Base-by-base conservation (phyloP, 345 rosid genomes). In the Dimocarpus longan region DNA sequence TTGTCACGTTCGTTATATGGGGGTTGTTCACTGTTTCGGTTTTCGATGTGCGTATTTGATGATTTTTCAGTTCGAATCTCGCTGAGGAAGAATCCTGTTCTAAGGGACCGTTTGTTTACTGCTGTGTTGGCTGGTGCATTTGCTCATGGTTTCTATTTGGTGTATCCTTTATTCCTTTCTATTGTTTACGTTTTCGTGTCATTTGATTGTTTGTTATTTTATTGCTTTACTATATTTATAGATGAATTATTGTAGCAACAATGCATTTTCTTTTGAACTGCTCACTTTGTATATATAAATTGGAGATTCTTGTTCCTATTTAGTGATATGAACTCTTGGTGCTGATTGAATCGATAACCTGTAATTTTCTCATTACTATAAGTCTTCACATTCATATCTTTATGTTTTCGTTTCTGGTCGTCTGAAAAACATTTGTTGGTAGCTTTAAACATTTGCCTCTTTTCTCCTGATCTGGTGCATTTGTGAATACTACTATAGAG, bases 111-210 rank as follows among this genome's bases (percentile, higher is more conserved):
- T 56, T 81, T 96, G 87, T 96, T 94, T 73, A 87, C 91, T 32
- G 82, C 86, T 54, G 97, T 90, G 39, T 85, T 96, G 82, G 97
- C 88, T 52, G 99, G 98, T 68, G 97, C 92, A 65, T 91, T 94
- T 70, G 91, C 91, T 84, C 98, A 94, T 83, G 97, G 99, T 73
- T 83, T 88, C 75, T 94, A 93, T 85, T 84, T 94, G 90, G 97
- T 96, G 97, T 96, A 96, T 94, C 99, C 97, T 96, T 87, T 75
- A 28, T 48, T 75, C 71, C 65, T 24, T 67, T 60, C 64, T 77
- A 44, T 72, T 52, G 22, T 18, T 50, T 21, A 26, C 42, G 24
- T 52, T 65, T 69, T 44, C 28, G n/a, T 16, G 52, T 56, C 24
- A 21, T 24, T 37, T 39, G 9, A 67, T 74, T 42, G 60, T 50